phyloP scores from a whole-genome alignment of 2,329 filamentous ascomycete species.

The Raffaelea arxii region DNA sequence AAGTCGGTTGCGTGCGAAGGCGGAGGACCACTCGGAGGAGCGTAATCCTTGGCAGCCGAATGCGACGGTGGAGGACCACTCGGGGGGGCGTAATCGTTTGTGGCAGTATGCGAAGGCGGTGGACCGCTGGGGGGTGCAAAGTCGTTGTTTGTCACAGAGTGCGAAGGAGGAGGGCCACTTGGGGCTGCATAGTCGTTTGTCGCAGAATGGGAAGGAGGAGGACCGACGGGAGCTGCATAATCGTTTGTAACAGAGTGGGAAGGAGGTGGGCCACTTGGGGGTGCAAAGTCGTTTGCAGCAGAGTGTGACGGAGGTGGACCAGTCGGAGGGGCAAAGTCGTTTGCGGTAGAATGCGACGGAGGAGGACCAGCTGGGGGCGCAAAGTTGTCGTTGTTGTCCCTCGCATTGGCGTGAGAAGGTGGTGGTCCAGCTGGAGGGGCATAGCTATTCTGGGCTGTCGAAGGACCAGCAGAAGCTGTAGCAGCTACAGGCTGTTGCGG shows the following conservation, averaged over 20 bases:
- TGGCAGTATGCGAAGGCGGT: slow-evolving; percentile 8
- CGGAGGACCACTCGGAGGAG: slow-evolving; percentile 19
- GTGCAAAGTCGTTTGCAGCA: slow-evolving; percentile 10
- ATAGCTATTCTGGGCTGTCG: not conserved
- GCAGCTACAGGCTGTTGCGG: too few species aligned
- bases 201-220: not conserved
- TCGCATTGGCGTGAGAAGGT: too few species aligned
- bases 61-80: slow-evolving; percentile 13
- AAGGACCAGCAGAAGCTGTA: too few species aligned
- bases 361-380: slow-evolving; percentile 19
- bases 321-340: slow-evolving; percentile 14
- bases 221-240: too few species aligned
- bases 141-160: slow-evolving; percentile 5
- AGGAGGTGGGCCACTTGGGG: slow-evolving; percentile 19
- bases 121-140: slow-evolving; percentile 21
- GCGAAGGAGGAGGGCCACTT: slow-evolving; percentile 15
- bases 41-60: slow-evolving; percentile 6
- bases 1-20: not conserved
- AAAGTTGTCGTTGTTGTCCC: too few species aligned
- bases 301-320: slow-evolving; percentile 11
- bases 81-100: slow-evolving; percentile 15
- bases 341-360: slow-evolving; percentile 1
- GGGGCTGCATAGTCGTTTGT: slow-evolving; percentile 14
- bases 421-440: too few species aligned
- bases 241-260: slow-evolving; percentile 1